These are phyloP conservation scores for Apiotrichum mycotoxinovorans DNA, from an alignment of 1,284 basidiomycete species.

Conservation along the genomic window DNA sequence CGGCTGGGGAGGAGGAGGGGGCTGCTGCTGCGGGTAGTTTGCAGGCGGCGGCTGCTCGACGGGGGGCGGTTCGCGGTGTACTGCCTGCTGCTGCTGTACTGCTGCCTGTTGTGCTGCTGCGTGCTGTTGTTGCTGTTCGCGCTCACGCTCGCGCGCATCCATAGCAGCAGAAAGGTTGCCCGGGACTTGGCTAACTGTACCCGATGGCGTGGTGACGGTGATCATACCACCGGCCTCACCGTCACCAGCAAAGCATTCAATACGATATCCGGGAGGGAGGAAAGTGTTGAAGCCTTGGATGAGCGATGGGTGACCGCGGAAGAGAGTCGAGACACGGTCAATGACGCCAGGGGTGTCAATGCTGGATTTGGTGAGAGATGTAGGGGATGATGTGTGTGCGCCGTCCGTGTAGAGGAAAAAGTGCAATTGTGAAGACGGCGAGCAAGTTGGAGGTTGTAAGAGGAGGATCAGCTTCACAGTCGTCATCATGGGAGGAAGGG, in stretches of 20 bases:
- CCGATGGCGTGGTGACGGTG: slow-evolving; percentile 89
- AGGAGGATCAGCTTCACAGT: background rate
- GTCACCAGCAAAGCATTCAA: slow-evolving; percentile 63
- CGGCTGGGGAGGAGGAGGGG: slow-evolving; percentile 4
- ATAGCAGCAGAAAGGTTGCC: slow-evolving; percentile 46
- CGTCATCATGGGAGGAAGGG: too few species aligned
- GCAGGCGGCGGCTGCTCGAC: slow-evolving; percentile 6
- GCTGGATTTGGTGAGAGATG: too few species aligned
- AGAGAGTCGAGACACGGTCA: slow-evolving; percentile 89
- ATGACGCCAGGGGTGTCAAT: slow-evolving; percentile 99
- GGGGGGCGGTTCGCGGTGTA: slow-evolving; percentile 7
- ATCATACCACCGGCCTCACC: slow-evolving; percentile 72
- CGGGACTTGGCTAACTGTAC: slow-evolving; percentile 64
- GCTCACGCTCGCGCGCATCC: slow-evolving; percentile 29
- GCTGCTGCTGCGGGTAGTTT: background rate
- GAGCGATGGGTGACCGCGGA: slow-evolving; percentile 86
- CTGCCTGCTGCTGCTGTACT: slow-evolving; percentile 9
- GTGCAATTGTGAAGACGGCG: background rate
- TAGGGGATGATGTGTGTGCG: too few species aligned
- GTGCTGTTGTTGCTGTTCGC: slow-evolving; percentile 14
- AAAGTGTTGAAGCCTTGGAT: slow-evolving; percentile 99
- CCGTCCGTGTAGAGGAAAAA: too few species aligned
- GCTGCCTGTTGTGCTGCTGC: slow-evolving; percentile 13
- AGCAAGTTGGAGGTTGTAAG: background rate
- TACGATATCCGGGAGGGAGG: slow-evolving; percentile 91